Evolutionary conservation across 2,329 filamentous ascomycete genomes (phyloP).

Genomic region (Ophiostoma triangulosporum): DNA sequence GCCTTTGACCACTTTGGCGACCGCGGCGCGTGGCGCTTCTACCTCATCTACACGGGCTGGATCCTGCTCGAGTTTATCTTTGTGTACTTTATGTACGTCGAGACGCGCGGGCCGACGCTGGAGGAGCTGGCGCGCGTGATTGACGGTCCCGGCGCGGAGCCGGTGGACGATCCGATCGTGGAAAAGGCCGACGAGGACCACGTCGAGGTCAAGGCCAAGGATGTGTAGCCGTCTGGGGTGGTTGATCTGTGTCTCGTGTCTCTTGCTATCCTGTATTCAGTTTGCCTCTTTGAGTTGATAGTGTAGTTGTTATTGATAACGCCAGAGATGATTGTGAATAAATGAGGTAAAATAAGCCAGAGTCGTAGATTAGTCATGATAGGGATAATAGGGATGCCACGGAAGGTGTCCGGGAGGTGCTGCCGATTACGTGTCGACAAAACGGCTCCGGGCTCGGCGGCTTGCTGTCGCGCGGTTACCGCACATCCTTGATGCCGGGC

Average conservation of each 20-base stretch:
- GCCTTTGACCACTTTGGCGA: slow-evolving; percentile 12
- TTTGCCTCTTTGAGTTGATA: too few relatives aligned
- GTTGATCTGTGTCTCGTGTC: not conserved
- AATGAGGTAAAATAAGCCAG: too few relatives aligned
- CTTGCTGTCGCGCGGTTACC: slow-evolving; percentile 15
- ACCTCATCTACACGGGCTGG: slow-evolving; percentile 15
- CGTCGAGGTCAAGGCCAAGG: not conserved
- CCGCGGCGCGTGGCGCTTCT: slow-evolving; percentile 14
- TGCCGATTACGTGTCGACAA: too few relatives aligned
- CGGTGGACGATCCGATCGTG: not conserved
- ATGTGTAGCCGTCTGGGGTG: not conserved
- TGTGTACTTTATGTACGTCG: slow-evolving; percentile 14
- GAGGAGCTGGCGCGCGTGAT: slow-evolving; percentile 38
- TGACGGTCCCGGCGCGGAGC: slow-evolving; percentile 12
- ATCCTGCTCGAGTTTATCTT: slow-evolving; percentile 16
- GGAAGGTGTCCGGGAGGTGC: too few relatives aligned
- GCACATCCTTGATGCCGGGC: slow-evolving; percentile 66
- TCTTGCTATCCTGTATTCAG: not conserved
- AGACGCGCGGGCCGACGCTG: slow-evolving; percentile 10
- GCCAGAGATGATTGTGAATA: too few relatives aligned
- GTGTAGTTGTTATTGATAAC: too few relatives aligned
- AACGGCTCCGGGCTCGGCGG: not conserved
- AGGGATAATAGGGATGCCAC: too few relatives aligned
- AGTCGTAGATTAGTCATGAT: too few relatives aligned
- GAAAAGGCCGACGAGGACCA: not conserved